Percentiles rank a stretch among this genome's conserved stretches.
Conservation (phyloP, 306 rosid species). For the Medicago arabica region DNA sequence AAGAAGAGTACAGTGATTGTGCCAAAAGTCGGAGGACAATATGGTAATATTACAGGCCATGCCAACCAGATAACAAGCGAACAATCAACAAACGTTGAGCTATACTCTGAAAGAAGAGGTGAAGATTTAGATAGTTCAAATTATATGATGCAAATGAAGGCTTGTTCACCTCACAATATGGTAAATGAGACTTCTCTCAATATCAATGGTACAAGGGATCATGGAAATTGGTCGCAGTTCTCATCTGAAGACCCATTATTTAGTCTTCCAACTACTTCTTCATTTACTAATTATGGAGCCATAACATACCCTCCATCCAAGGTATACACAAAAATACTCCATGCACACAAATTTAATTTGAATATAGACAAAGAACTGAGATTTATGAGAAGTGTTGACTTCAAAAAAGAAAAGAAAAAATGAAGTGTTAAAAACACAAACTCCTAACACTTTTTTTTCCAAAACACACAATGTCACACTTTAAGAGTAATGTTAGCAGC, state of each 20-base stretch:
- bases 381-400: too few species aligned
- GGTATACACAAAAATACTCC: slow-evolving; percentile 49
- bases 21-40: slow-evolving; percentile 69
- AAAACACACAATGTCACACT: too few species aligned
- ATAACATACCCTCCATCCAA: slow-evolving; percentile 76
- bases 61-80: slow-evolving; percentile 57
- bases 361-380: too few species aligned
- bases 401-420: too few species aligned
- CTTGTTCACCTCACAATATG: slow-evolving; percentile 39
- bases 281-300: slow-evolving; percentile 58
- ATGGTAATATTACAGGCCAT: slow-evolving; percentile 49
- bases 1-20: slow-evolving; percentile 67
- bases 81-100: slow-evolving; percentile 71
- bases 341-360: too few species aligned
- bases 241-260: slow-evolving; percentile 54
- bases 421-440: too few species aligned
- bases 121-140: slow-evolving; percentile 71
- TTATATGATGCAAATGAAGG: slow-evolving; percentile 52
- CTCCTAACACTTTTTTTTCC: too few species aligned
- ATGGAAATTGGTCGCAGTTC: slow-evolving; percentile 59
- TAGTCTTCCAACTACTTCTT: slow-evolving; percentile 46
- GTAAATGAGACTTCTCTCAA: slow-evolving; percentile 39
- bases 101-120: slow-evolving; percentile 72
- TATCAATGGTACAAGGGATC: slow-evolving; percentile 46
- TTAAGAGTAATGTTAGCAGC: too few species aligned